Base-by-base conservation (phyloP, 768 basidiomycete genomes). In the Naganishia randhawae region DNA sequence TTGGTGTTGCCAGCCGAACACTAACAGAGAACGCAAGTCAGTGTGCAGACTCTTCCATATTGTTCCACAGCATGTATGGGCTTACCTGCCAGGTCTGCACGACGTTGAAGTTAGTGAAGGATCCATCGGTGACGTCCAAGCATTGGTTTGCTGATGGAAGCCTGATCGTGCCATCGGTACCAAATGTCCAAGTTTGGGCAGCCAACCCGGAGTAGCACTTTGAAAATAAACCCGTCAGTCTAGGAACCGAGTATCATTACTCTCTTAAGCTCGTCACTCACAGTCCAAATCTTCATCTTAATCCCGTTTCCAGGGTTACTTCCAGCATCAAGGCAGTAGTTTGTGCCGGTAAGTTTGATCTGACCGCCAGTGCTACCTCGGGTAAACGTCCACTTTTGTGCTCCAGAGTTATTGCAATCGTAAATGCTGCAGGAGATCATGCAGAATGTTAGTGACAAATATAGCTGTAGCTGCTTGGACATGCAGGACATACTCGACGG, bases 321-420 rank as follows among this genome's bases (percentile, higher is more conserved):
- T 25, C 74, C 73, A 8, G 73, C 70, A 61, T 77, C 74, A 14
- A 75, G 65, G 57, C 74, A 77, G 66, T 65, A 74, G 67, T 73
- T 70, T 27, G 71, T 73, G 4, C 72, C 71, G 7, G 71, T 69
- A 25, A 75, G 62, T 42, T 69, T 45, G 61, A 76, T 69, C 37
- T 73, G 57, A 42, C 75, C 69, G 31, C 67, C 29, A 27, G 71
- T 71, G 3, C 67, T 61, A 25, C 71, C 72, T 50, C 63, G 50
- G 16, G 50, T 57, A 32, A 74, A 39, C 10, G 57, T 67, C 73
- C 73, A 76, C 37, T 70, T 53, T 55, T 76, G 75, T 17, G 62
- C 54, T 27, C 63, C 32, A n/a, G 52, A 50, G 13, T 62, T 61
- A 52, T 72, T 72, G 63, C 75, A 76, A 63, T 74, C 72, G 55